Percentiles rank a stretch among this genome's conserved stretches.
Conservation (phyloP, 768 basidiomycete genomes). For the Chalciporus sphaerocephalus region DNA sequence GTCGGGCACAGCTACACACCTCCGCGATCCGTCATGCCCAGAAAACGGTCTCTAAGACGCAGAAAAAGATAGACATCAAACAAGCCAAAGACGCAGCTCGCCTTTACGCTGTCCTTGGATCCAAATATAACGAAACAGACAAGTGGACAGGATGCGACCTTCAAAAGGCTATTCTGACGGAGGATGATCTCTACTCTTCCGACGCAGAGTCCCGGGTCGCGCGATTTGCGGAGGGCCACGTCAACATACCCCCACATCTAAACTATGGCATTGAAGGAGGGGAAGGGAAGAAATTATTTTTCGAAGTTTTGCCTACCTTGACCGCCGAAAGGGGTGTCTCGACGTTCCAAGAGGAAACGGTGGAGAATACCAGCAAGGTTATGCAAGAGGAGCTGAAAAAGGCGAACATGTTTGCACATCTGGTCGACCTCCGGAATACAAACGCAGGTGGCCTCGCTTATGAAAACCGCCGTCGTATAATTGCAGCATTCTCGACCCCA, state of each 20-base stretch:
- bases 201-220: conserved; percentile 23
- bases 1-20: conserved; percentile 45
- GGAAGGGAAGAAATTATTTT: conserved; percentile 56
- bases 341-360: conserved; percentile 15
- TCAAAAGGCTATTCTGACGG: conserved; percentile 55
- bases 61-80: conserved; percentile 42
- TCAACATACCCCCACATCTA: conserved; percentile 48
- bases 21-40: conserved; percentile 39
- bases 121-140: conserved; percentile 54
- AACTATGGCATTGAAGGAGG: conserved; percentile 60
- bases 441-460: conserved; percentile 81
- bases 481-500: conserved; percentile 71
- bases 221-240: conserved; percentile 32
- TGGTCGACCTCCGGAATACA: conserved; percentile 84
- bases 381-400: conserved; percentile 40
- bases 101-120: conserved; percentile 73
- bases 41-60: conserved; percentile 42
- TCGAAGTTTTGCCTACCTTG: conserved; percentile 60
- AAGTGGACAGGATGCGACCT: conserved; percentile 71
- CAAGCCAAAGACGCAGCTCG: conserved; percentile 37
- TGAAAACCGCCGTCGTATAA: conserved; percentile 79
- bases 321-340: conserved; percentile 34
- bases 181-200: conserved; percentile 39
- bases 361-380: conserved; percentile 22
- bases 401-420: conserved; percentile 54